Conservation (phyloP, 2,329 filamentous ascomycete species). For the Ophiostoma populinum region DNA sequence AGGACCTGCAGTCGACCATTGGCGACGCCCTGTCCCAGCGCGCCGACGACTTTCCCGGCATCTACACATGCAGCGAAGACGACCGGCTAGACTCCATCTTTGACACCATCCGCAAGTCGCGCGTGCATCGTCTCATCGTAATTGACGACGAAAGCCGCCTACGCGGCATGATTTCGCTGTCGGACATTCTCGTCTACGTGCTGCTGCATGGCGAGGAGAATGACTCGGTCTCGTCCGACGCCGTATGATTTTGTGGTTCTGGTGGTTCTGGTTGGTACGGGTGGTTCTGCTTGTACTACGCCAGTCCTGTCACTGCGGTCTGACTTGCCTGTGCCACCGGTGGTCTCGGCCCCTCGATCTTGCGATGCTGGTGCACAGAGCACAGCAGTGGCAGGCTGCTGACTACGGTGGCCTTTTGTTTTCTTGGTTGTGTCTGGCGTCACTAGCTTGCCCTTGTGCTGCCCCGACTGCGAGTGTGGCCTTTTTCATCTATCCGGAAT, state of each 20-base stretch:
- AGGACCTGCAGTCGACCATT: constrained; percentile 71
- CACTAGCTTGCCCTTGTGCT: no score
- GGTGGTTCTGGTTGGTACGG: neutral
- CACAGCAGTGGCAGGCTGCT: no score
- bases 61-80: constrained; percentile 85
- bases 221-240: constrained; percentile 15
- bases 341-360: no score
- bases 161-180: constrained; percentile 79
- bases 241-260: constrained; percentile 1
- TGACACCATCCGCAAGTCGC: constrained; percentile 85
- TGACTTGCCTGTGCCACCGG: no score
- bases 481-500: no score
- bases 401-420: no score
- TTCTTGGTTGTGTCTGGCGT: no score
- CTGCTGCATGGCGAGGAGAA: constrained; percentile 61
- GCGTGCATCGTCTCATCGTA: constrained; percentile 83
- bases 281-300: neutral
- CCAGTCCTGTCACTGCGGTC: no score
- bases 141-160: constrained; percentile 80
- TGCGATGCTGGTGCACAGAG: no score
- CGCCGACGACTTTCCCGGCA: constrained; percentile 81
- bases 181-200: constrained; percentile 92
- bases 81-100: constrained; percentile 93
- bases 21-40: constrained; percentile 80
- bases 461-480: no score